A percentile compares a stretch with the other conserved stretches of the same genome.
Conservation (phyloP, 805 yeast genomes). For the Wickerhamiella qilinensis region DNA sequence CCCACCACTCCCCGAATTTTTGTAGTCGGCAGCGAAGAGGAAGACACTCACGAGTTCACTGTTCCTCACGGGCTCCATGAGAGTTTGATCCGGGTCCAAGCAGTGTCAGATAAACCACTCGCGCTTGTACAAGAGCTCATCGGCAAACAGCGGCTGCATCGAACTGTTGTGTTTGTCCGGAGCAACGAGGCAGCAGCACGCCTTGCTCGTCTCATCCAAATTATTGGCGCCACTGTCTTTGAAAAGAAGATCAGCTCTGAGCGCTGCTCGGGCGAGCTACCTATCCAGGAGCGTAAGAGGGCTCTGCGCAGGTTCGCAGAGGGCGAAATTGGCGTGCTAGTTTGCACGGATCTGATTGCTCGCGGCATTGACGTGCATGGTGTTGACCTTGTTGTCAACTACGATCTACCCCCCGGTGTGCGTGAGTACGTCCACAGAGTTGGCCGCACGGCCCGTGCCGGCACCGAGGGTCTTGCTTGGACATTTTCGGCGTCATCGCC, state of each 20-base stretch:
- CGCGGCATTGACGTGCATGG: slow-evolving; percentile 77
- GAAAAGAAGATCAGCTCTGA: slow-evolving; percentile 11
- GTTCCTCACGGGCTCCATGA: slow-evolving; percentile 25
- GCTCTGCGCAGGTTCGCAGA: slow-evolving; percentile 43
- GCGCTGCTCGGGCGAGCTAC: slow-evolving; percentile 25
- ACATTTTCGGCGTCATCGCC: slow-evolving; percentile 62
- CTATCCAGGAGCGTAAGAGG: slow-evolving; percentile 32
- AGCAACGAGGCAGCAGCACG: slow-evolving; percentile 83
- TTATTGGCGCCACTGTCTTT: slow-evolving; percentile 23
- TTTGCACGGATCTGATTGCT: slow-evolving; percentile 84
- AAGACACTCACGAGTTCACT: slow-evolving; percentile 19
- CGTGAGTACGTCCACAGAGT: slow-evolving; percentile 92
- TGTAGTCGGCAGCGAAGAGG: slow-evolving; percentile 44
- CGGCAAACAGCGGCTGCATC: slow-evolving; percentile 7
- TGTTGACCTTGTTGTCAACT: slow-evolving; percentile 65
- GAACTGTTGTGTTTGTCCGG: slow-evolving; percentile 48
- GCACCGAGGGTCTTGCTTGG: slow-evolving; percentile 57
- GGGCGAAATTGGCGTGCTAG: slow-evolving; percentile 35
- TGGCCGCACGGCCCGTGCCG: slow-evolving; percentile 96
- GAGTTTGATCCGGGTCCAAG: slow-evolving; percentile 18
- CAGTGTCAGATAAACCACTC: slow-evolving; percentile 48
- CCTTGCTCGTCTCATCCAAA: slow-evolving; percentile 41
- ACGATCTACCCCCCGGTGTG: slow-evolving; percentile 75
- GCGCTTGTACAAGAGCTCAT: slow-evolving; percentile 41
- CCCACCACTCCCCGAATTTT: slow-evolving; percentile 46